Conservation (phyloP, 306 rosid species). For the Gleditsia sinensis region DNA sequence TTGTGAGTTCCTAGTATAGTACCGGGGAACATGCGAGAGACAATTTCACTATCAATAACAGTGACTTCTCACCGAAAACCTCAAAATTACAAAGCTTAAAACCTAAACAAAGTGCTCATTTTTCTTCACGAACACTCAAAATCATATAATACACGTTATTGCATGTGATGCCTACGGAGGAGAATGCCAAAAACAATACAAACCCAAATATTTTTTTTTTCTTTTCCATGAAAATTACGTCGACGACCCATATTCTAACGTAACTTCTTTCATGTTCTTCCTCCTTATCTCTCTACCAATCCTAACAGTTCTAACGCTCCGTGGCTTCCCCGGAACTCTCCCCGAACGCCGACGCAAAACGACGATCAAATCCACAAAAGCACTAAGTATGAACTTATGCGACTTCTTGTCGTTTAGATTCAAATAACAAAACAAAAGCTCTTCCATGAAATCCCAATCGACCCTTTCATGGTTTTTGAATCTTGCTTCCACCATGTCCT, state of each 20-base stretch:
- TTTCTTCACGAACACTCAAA: conserved; percentile 36
- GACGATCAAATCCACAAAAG: conserved; percentile 65
- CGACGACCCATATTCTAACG: neutral
- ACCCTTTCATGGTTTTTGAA: conserved; percentile 41
- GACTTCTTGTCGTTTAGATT: conserved; percentile 69
- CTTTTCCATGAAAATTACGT: neutral
- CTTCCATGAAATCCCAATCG: conserved; percentile 88
- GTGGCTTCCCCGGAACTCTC: conserved; percentile 23
- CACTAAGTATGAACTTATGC: conserved; percentile 61
- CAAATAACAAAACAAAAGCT: conserved; percentile 63
- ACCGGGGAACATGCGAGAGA: conserved; percentile 48
- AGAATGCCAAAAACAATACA: neutral
- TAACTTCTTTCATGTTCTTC: conserved; percentile 13
- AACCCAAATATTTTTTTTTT: neutral
- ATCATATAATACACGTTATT: conserved; percentile 14
- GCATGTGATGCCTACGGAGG: conserved; percentile 43
- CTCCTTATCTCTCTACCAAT: conserved; percentile 14
- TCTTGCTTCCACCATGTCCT: conserved; percentile 56
- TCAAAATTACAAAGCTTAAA: conserved; percentile 39
- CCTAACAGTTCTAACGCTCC: conserved; percentile 43
- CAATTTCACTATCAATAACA: conserved; percentile 40
- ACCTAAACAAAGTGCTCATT: conserved; percentile 32
- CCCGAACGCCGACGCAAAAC: conserved; percentile 43
- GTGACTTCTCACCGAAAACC: conserved; percentile 39
- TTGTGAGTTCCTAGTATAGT: neutral